These are phyloP conservation scores for Vinca minor DNA, from an alignment of 257 asterid genomes.

Conservation along the genomic window DNA sequence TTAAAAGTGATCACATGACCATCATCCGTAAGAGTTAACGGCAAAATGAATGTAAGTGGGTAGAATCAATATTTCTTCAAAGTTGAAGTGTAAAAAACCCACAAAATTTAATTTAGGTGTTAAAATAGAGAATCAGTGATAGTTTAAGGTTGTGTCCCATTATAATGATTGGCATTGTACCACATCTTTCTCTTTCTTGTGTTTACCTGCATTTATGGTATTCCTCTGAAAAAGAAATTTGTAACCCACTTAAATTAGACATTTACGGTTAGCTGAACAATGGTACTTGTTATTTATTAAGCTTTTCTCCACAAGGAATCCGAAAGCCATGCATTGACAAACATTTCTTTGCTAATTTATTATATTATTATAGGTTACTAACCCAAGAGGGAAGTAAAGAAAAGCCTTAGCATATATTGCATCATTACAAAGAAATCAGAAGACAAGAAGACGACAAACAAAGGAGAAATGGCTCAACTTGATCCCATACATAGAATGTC, in stretches of 20 bases:
- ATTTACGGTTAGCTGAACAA: background rate
- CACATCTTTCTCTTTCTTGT: too few species aligned
- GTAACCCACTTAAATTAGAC: background rate
- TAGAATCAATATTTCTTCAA: too few species aligned
- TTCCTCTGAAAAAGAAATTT: too few species aligned
- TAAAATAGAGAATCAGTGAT: too few species aligned
- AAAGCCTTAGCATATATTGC: background rate
- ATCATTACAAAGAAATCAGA: background rate
- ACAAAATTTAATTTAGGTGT: too few species aligned
- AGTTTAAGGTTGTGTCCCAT: too few species aligned
- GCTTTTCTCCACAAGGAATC: constrained; percentile 25
- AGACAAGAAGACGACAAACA: background rate
- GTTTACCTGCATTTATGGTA: too few species aligned
- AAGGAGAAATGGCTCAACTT: constrained; percentile 23
- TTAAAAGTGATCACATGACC: too few species aligned
- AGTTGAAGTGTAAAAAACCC: too few species aligned
- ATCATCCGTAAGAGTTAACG: too few species aligned
- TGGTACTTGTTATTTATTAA: constrained; percentile 11
- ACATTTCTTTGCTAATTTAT: constrained; percentile 8
- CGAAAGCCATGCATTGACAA: constrained; percentile 28
- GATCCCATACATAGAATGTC: constrained; percentile 6
- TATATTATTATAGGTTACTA: constrained; percentile 3
- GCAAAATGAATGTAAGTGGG: too few species aligned
- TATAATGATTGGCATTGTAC: too few species aligned
- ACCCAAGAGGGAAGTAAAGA: background rate